phyloP scores from a whole-genome alignment of 768 basidiomycete species.

The Lentinula boryana region DNA sequence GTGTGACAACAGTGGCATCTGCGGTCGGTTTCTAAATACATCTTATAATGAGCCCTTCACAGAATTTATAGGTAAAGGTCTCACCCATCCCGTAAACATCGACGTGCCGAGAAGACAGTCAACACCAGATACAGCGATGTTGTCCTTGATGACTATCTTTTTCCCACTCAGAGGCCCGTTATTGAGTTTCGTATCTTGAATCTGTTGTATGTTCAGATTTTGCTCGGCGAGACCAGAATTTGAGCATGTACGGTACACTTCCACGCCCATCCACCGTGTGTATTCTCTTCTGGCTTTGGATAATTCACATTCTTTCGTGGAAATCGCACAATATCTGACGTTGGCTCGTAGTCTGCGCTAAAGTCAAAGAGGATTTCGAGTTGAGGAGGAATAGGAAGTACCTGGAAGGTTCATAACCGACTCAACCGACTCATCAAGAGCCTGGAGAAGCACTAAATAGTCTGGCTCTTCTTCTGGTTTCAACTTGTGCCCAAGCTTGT shows the following conservation, averaged over 20 bases:
- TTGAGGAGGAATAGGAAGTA: neutral
- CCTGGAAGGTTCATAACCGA: slow-evolving; percentile 1
- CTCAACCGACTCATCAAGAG: slow-evolving; percentile 1
- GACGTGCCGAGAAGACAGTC: slow-evolving; percentile 1
- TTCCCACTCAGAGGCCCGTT: neutral
- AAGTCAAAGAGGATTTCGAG: neutral
- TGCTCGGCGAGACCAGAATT: neutral
- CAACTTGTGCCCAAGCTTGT: neutral
- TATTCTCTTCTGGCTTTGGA: neutral
- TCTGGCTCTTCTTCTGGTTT: slow-evolving; percentile 1
- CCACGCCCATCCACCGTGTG: slow-evolving; percentile 1
- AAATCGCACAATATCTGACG: neutral
- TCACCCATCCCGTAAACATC: neutral
- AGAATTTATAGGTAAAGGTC: neutral
- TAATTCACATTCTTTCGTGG: neutral
- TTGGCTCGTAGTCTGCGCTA: neutral
- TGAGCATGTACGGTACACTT: neutral
- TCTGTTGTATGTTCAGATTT: no score
- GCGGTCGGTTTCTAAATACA: neutral
- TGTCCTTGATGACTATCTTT: slow-evolving; percentile 1
- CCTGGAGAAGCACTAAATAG: slow-evolving; percentile 1
- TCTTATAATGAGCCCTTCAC: no score
- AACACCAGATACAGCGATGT: slow-evolving; percentile 1
- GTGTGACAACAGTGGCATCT: slow-evolving; percentile 3
- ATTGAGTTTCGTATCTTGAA: no score